Conservation (phyloP, 495 filamentous ascomycete species). For the Lindgomyces ingoldianus region DNA sequence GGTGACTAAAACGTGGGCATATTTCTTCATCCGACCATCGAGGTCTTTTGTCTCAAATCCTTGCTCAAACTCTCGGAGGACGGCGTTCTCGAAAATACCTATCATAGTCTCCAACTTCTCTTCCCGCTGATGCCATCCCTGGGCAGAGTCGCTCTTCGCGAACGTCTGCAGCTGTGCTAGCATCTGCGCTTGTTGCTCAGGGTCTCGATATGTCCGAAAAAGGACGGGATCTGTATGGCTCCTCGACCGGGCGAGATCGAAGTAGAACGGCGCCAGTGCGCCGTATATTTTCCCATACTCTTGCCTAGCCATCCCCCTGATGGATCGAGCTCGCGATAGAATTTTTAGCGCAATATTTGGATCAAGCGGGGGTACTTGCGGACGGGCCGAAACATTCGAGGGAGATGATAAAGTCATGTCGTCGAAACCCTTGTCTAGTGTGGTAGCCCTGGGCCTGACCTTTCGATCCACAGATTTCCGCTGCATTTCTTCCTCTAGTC, state of each 20-base stretch:
- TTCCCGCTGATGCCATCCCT: slow-evolving; percentile 69
- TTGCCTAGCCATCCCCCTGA: slow-evolving; percentile 80
- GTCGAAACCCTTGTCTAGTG: slow-evolving; percentile 67
- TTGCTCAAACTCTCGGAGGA: slow-evolving; percentile 83
- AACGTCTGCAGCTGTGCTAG: slow-evolving; percentile 77
- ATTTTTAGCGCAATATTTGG: slow-evolving; percentile 63
- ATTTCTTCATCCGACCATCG: slow-evolving; percentile 82
- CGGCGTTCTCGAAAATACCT: slow-evolving; percentile 85
- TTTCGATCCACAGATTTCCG: slow-evolving; percentile 39
- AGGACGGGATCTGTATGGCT: slow-evolving; percentile 79
- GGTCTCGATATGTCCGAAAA: slow-evolving; percentile 82
- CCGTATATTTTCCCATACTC: slow-evolving; percentile 91
- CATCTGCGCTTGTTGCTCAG: slow-evolving; percentile 85
- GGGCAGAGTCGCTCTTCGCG: slow-evolving; percentile 72
- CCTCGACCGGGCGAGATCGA: slow-evolving; percentile 70
- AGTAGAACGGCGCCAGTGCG: slow-evolving; percentile 83
- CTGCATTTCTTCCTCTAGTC: slow-evolving; percentile 56
- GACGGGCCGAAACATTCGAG: slow-evolving; percentile 1
- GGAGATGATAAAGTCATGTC: slow-evolving; percentile 56
- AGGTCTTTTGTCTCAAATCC: slow-evolving; percentile 89
- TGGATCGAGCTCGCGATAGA: slow-evolving; percentile 69
- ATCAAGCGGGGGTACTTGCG: slow-evolving; percentile 43
- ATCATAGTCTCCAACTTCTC: slow-evolving; percentile 72
- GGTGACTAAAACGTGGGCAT: slow-evolving; percentile 78
- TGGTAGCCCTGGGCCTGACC: slow-evolving; percentile 19